Evolutionary conservation across 176 grass and related monocot species (phyloP).

Genomic region (Triticum timopheevii): DNA sequence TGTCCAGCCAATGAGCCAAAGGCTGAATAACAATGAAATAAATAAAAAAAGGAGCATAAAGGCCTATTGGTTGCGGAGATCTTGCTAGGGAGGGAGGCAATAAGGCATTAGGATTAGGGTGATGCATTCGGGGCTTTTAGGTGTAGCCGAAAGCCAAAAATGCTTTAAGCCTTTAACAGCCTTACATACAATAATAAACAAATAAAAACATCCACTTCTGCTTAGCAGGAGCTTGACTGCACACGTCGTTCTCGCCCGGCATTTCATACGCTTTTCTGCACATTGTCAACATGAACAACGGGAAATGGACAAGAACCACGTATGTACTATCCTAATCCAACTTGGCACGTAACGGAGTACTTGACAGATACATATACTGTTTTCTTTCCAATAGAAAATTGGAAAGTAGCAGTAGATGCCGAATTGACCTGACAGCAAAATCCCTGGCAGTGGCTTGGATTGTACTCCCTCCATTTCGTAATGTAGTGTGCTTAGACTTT

Average conservation of each 20-base stretch:
- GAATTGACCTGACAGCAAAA: conserved; percentile 14
- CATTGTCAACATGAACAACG: not conserved
- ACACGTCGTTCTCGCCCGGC: not conserved
- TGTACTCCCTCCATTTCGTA: not conserved
- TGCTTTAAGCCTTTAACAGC: not conserved
- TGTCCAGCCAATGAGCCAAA: conserved; percentile 1
- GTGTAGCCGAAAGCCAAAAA: not conserved
- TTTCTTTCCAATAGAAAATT: not conserved
- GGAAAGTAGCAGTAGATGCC: not conserved
- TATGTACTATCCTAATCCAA: not conserved
- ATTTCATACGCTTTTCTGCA: not conserved
- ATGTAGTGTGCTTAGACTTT: too few species aligned
- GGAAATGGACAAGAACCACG: not conserved
- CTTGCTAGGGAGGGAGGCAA: conserved; percentile 4
- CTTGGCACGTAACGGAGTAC: conserved; percentile 3
- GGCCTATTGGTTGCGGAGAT: not conserved
- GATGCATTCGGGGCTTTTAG: conserved; percentile 21
- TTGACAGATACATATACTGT: not conserved
- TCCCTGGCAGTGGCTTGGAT: not conserved
- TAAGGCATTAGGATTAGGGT: not conserved
- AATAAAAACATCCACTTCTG: not conserved
- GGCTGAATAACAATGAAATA: not conserved
- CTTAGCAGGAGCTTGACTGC: not conserved
- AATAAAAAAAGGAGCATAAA: not conserved
- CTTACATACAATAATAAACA: too few species aligned